Evolutionary conservation across 2,329 filamentous ascomycete genomes (phyloP).

Genomic region (Ambrosiella beaveri): DNA sequence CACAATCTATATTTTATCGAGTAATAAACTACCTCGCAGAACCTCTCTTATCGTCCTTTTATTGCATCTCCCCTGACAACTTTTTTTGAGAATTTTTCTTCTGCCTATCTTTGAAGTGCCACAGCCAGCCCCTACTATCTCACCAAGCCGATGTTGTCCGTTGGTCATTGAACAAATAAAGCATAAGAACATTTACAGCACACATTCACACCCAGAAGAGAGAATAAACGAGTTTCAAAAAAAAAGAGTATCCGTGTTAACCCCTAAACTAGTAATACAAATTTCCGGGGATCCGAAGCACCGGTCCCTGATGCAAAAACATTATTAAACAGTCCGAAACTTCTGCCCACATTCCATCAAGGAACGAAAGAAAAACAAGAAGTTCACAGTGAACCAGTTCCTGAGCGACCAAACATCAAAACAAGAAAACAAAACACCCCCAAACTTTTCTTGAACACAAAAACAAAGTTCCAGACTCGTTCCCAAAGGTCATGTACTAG

Average conservation of each 20-base stretch:
- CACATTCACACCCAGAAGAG: not conserved
- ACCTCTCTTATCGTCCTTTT: not conserved
- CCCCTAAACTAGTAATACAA: slow-evolving; percentile 4
- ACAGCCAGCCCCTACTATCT: not conserved
- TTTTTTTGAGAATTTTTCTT: no score
- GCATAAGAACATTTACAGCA: not conserved
- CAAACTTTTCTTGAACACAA: not conserved
- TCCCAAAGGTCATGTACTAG: not conserved
- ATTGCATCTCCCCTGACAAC: not conserved
- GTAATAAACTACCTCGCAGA: not conserved
- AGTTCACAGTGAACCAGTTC: not conserved
- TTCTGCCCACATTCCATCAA: not conserved
- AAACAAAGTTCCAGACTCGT: not conserved
- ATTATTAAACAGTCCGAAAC: not conserved
- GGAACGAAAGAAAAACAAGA: not conserved
- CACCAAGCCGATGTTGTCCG: no score
- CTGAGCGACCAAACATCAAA: not conserved
- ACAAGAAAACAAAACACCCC: not conserved
- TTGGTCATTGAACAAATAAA: no score
- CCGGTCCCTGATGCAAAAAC: not conserved
- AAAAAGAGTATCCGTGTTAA: slow-evolving; percentile 1
- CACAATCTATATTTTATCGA: slow-evolving; percentile 2
- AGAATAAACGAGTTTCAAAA: not conserved
- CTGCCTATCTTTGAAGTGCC: no score
- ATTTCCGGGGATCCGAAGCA: not conserved